Conservation (phyloP, 1,139 yeast genomes). For the Magnusiomyces fungicola region DNA sequence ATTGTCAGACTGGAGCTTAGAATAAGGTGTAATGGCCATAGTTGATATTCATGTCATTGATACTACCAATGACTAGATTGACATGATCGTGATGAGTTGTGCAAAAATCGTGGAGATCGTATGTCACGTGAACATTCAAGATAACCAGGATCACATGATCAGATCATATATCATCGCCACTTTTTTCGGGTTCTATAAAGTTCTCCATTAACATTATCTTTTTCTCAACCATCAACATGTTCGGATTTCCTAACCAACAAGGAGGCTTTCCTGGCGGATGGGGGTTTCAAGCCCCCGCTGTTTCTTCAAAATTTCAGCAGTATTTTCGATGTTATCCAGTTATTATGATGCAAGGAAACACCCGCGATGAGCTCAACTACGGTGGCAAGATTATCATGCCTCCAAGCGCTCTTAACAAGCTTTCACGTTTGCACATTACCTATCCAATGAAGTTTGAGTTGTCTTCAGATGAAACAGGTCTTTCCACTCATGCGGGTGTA, state of each 20-base stretch:
- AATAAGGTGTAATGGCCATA: too few relatives aligned
- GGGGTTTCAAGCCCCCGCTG: slow-evolving; percentile 5
- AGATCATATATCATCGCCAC: too few relatives aligned
- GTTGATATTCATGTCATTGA: too few relatives aligned
- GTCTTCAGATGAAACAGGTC: slow-evolving; percentile 53
- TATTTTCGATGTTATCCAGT: slow-evolving; percentile 89
- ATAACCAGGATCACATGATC: too few relatives aligned
- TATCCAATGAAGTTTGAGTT: slow-evolving; percentile 94
- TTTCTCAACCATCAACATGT: too few relatives aligned
- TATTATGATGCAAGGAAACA: slow-evolving; percentile 79
- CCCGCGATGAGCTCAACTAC: slow-evolving; percentile 73
- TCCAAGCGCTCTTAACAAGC: slow-evolving; percentile 80
- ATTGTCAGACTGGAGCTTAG: too few relatives aligned
- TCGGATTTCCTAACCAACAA: slow-evolving; percentile 2
- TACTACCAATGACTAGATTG: too few relatives aligned
- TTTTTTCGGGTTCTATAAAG: too few relatives aligned
- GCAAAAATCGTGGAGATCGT: too few relatives aligned
- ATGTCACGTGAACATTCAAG: too few relatives aligned
- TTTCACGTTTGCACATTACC: slow-evolving; percentile 81
- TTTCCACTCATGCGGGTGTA: slow-evolving; percentile 83
- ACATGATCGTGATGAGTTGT: too few relatives aligned
- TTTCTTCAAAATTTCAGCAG: slow-evolving; percentile 49
- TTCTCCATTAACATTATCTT: too few relatives aligned
- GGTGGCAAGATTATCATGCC: slow-evolving; percentile 98
- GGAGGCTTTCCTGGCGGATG: not conserved